Base-by-base conservation (phyloP, 192 early-diverging fungal species). In the Powellomyces hirtus region DNA sequence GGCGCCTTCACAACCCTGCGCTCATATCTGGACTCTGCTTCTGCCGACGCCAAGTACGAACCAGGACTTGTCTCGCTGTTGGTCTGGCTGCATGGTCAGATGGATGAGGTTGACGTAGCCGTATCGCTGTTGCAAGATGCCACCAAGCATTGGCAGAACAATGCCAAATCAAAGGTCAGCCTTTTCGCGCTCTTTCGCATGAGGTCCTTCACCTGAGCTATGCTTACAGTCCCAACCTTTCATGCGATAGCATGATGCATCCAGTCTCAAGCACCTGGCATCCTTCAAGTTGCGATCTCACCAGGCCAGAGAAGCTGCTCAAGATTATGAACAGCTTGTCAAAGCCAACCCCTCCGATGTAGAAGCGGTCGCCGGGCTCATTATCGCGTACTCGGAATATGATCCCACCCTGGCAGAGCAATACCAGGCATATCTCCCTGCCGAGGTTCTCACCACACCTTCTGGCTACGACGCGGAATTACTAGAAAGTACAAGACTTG, bases 51-150 rank as follows among this genome's bases (percentile, higher is more conserved):
- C n/a, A 46, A 84, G n/a, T 62, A 80, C 20, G 50, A 51, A 37
- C 88, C 90, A 5, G 89, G 75, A 31, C 63, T 88, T 2, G 82
- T 91, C n/a, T 87, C 89, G 0, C 72, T 91, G 24, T 68, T 87
- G 37, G 85, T 90, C 10, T 90, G 88, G 88, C 63, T 91, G 34
- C 87, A 91, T 73, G 86, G 85, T 35, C 77, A 90, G 31, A 78
- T 81, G 8, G 82, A 78, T n/a, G 77, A 85, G 51, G 66, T 80
- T 11, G 82, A 88, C 34, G 81, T 81, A 30, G 82, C 88, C 1
- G 77, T 89, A 11, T 60, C 81, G 50, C 62, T 81, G 8, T 69
- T 91, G 59, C 78, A 86, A 31, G 67, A 81, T 11, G 88, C 88
- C 0, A 81, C 82, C 6, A 62, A 62, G n/a, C 68, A 79, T n/a